Base-by-base conservation (phyloP, 176 grass and related monocot genomes). In the Phragmites australis region DNA sequence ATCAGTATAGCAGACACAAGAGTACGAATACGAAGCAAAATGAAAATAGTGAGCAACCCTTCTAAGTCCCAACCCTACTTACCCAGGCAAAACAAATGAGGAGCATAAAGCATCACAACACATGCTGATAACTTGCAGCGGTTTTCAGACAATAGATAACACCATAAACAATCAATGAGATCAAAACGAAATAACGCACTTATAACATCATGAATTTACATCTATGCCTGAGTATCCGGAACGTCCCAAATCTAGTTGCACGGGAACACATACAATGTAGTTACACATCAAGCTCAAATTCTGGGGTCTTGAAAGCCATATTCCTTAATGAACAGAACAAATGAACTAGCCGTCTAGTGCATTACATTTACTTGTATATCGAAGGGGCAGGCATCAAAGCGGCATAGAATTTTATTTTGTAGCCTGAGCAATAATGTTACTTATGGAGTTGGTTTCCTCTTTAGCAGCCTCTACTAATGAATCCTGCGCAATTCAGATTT, bases 381-480 rank as follows among this genome's bases (percentile, higher is more conserved):
- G 26, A 30, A 49, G 31, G 23, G 49, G 57, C 32, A 61, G 32
- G 62, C 55, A 45, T 52, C 30, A 74, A 51, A 42, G 21, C 42
- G 41, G 8, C 15, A 7, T 9, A 83, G 32, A 53, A 9, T 81
- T 67, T 85, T 83, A 97, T 82, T 93, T 97, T 27, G 88, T 82
- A 45, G 91, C 91, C 78, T 97, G 90, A 16, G 88, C 86, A 70
- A 97, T 93, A 47, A 93, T 97, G 71, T 89, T 97, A 64, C 89
- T 93, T 77, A 97, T 97, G 10, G 94, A 97, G 79, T 77, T 59
- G 42, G 88, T 77, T 81, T 97, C 86, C 79, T 91, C 88, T 91
- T 97, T 93, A 15, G 89, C 94, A 42, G 91, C 86, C 88, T 97
- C 94, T 42, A 97, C 91, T 79, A 93, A 75, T 0, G 91, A 91